Conservation (phyloP, 1,139 yeast species). For the Saccharomycopsis phalli region DNA sequence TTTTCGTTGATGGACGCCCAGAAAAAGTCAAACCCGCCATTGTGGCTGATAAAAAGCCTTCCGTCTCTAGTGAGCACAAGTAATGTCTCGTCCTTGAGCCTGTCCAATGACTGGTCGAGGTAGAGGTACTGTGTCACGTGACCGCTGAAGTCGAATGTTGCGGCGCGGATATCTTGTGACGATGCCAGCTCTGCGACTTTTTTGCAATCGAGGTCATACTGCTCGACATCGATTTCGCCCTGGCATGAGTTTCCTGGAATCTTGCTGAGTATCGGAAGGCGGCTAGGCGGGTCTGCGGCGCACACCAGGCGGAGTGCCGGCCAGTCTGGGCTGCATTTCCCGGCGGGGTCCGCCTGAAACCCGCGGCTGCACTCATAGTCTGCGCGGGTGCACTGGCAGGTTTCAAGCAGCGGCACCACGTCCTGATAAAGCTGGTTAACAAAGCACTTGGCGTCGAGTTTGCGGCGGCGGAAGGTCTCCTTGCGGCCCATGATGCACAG, state of each 20-base stretch:
- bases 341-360: conserved; percentile 35
- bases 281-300: conserved; percentile 24
- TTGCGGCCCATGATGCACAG: conserved; percentile 67
- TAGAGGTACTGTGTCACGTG: conserved; percentile 48
- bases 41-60: conserved; percentile 55
- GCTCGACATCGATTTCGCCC: conserved; percentile 20
- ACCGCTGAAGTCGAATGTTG: conserved; percentile 33
- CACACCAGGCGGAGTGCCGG: conserved; percentile 26
- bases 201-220: conserved; percentile 27
- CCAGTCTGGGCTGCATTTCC: conserved; percentile 48
- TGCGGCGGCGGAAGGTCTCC: conserved; percentile 61
- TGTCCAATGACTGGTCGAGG: conserved; percentile 34
- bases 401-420: conserved; percentile 42
- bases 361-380: conserved; percentile 74
- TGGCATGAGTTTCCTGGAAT: conserved; percentile 45
- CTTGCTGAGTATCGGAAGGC: conserved; percentile 25
- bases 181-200: conserved; percentile 17
- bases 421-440: conserved; percentile 55
- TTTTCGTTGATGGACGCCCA: conserved; percentile 39
- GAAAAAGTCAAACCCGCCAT: conserved; percentile 64
- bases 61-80: conserved; percentile 47
- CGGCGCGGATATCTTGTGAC: conserved; percentile 21
- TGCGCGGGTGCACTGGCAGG: conserved; percentile 54
- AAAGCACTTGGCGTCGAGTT: conserved; percentile 59
- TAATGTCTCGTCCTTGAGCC: conserved; percentile 59